phyloP scores from a whole-genome alignment of 1,284 basidiomycete species.

The Grifola frondosa region DNA sequence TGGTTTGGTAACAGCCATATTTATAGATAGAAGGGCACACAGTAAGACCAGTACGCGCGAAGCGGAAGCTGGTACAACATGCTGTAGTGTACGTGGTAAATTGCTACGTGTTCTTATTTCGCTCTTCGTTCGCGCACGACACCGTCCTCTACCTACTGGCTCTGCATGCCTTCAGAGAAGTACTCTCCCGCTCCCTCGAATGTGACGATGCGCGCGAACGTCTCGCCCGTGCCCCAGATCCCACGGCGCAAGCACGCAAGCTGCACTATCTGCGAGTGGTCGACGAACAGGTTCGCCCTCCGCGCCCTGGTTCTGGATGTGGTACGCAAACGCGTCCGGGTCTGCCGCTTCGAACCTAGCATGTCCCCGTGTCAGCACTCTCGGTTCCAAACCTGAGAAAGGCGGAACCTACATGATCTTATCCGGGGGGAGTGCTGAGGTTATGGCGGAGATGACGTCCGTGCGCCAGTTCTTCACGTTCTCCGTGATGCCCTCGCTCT shows the following conservation, averaged over 20 bases:
- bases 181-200: slow-evolving; percentile 28
- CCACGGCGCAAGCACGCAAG: slow-evolving; percentile 45
- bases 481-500: slow-evolving; percentile 49
- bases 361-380: background rate
- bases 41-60: no score
- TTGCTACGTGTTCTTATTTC: no score
- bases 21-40: no score
- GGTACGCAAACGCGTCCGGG: slow-evolving; percentile 41
- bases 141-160: no score
- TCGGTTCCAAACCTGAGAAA: no score
- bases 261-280: slow-evolving; percentile 48
- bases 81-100: no score
- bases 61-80: no score
- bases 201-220: slow-evolving; percentile 39
- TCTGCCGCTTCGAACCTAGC: slow-evolving; percentile 45
- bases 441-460: slow-evolving; percentile 45
- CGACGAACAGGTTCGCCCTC: slow-evolving; percentile 46
- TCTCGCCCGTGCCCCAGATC: slow-evolving; percentile 46
- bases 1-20: no score
- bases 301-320: slow-evolving; percentile 46
- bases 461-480: slow-evolving; percentile 44
- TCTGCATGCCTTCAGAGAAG: slow-evolving; percentile 14
- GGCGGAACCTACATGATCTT: slow-evolving; percentile 41
- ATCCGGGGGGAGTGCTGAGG: slow-evolving; percentile 39
- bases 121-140: no score